Conservation (phyloP, 345 rosid genomes). For the Excoecaria cochinchinensis region DNA sequence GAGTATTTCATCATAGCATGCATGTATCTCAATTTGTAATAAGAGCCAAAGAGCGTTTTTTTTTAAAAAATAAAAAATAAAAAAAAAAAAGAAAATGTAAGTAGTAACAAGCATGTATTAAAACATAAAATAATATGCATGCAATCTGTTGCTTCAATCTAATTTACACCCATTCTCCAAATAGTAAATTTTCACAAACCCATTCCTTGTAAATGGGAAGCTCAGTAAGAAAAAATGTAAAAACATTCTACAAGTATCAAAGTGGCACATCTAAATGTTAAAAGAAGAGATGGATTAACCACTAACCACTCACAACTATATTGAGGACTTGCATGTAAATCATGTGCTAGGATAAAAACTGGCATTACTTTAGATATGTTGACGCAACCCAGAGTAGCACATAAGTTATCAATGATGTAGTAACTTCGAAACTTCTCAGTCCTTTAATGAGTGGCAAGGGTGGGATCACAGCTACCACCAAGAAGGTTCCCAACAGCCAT, state of each 20-base stretch:
- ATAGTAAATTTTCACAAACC: background rate
- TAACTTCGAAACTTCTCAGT: slow-evolving; percentile 76
- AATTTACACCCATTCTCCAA: slow-evolving; percentile 3
- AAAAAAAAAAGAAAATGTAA: background rate
- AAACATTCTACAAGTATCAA: background rate
- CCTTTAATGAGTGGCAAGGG: slow-evolving; percentile 69
- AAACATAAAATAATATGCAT: background rate
- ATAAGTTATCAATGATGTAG: slow-evolving; percentile 74
- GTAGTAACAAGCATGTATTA: background rate
- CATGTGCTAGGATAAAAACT: background rate
- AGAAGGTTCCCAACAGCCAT: slow-evolving; percentile 92
- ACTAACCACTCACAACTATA: slow-evolving; percentile 13
- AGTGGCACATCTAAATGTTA: background rate
- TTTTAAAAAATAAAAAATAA: no score
- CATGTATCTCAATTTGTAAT: background rate
- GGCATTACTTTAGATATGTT: slow-evolving; percentile 61
- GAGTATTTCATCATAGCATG: background rate
- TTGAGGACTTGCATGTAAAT: slow-evolving; percentile 3
- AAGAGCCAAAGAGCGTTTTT: background rate
- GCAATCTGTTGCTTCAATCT: background rate
- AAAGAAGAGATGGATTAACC: slow-evolving; percentile 3
- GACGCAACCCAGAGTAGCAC: slow-evolving; percentile 82
- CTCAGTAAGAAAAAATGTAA: background rate
- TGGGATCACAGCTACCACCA: slow-evolving; percentile 88
- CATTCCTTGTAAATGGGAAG: slow-evolving; percentile 3